Evolutionary conservation across 306 rosid species (phyloP), one percentile per base, ranked within the genome.

Genomic region (Coriaria nepalensis): DNA sequence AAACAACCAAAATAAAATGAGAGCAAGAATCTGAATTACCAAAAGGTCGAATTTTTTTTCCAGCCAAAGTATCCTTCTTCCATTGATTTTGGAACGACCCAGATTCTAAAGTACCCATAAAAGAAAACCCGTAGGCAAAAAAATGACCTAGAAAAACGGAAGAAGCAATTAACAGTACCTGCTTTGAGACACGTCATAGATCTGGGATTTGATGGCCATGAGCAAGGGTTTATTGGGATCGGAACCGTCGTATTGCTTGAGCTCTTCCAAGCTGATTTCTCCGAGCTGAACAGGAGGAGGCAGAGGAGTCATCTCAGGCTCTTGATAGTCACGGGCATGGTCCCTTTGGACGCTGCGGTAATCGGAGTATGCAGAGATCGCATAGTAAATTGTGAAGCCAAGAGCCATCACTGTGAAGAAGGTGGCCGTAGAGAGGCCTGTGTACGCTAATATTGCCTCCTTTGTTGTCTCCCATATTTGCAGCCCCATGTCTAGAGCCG

Each of bases 141-240:
- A 20, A 20, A 20, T 20, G 29, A 20, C 29, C 29, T 20, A 20
- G 29, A 20, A 20, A 20, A 20, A 20, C 29, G 29, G 29, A 20
- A 20, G 29, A 20, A 20, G 29, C 29, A 20, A 20, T 20, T 20
- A 20, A 20, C 5, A 32, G 38, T 15, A 84, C 97, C 97, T 84
- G 95, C 97, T 67, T 61, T 70, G 94, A 2, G 97, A 76, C 14
- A 90, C 95, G 64, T 90, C 97, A 53, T 90, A 90, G 95, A 90
- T 90, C 97, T 84, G 94, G 41, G 87, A 72, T 83, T 90, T 84
- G 70, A 90, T 79, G 36, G 95, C 97, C 94, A 90, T 84, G 47
- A 90, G 97, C 50, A 90, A 55, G 10, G 95, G 94, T 64, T 90
- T 84, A 8, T 55, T 36, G 5, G 87, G 20, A 52, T 84, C 90